Conservation (phyloP, 306 rosid species). For the Vicia villosa region DNA sequence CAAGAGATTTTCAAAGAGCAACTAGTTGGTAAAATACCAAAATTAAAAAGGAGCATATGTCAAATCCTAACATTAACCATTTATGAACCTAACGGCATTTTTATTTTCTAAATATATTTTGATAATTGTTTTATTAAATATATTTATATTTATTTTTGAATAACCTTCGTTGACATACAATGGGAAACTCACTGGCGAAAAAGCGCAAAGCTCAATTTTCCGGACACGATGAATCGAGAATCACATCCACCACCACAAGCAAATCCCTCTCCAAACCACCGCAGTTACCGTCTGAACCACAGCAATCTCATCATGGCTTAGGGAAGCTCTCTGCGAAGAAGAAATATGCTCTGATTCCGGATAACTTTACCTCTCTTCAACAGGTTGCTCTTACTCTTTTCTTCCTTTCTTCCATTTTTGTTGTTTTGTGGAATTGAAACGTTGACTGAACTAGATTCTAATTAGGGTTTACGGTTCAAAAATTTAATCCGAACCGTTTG, state of each 20-base stretch:
- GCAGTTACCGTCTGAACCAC: background rate
- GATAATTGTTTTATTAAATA: too few relatives aligned
- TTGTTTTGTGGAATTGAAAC: background rate
- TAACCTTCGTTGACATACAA: conserved; percentile 11
- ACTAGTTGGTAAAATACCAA: too few relatives aligned
- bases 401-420: background rate
- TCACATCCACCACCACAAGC: background rate
- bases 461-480: too few relatives aligned
- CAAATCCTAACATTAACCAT: too few relatives aligned
- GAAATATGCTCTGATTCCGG: conserved; percentile 40
- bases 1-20: too few relatives aligned
- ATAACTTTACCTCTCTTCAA: conserved; percentile 36
- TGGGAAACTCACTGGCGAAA: conserved; percentile 33
- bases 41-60: too few relatives aligned
- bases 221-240: background rate
- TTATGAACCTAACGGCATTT: too few relatives aligned
- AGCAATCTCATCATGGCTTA: background rate
- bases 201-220: background rate
- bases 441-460: too few relatives aligned
- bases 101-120: too few relatives aligned
- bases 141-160: background rate
- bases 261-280: background rate
- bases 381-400: conserved; percentile 10
- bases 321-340: conserved; percentile 10
- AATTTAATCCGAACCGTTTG: too few relatives aligned